phyloP scores from a whole-genome alignment of 2,329 filamentous ascomycete species.

The Hymenoscyphus linearis region DNA sequence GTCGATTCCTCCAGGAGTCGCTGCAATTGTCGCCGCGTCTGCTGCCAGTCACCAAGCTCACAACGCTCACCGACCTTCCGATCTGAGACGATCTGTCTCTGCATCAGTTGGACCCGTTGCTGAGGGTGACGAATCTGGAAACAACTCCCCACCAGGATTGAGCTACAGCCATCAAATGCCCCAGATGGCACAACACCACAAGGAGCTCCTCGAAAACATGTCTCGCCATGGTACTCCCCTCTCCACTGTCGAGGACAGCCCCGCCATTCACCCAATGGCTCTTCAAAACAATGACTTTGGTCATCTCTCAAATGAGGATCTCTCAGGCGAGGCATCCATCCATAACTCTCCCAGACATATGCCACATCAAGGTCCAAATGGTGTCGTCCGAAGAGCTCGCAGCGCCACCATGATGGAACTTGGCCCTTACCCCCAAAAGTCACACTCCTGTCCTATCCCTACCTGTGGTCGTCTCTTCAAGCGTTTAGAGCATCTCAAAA shows the following conservation, averaged over 20 bases:
- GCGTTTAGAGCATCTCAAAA: conserved; percentile 97
- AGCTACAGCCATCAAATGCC: conserved; percentile 67
- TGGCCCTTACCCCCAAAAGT: conserved; percentile 94
- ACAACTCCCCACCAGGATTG: conserved; percentile 74
- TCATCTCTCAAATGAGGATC: conserved; percentile 57
- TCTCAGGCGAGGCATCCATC: conserved; percentile 53
- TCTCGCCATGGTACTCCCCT: conserved; percentile 90
- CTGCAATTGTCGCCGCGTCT: conserved; percentile 61
- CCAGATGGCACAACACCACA: conserved; percentile 63
- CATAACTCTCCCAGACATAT: conserved; percentile 58
- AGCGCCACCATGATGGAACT: conserved; percentile 96
- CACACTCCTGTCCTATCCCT: conserved; percentile 97
- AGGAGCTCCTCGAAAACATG: conserved; percentile 68
- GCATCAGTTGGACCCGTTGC: conserved; percentile 76
- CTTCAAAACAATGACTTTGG: conserved; percentile 67
- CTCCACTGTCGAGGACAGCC: conserved; percentile 77
- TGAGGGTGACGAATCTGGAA: conserved; percentile 72
- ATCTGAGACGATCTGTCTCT: conserved; percentile 86
- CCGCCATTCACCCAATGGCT: conserved; percentile 64
- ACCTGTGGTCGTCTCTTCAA: conserved; percentile 97
- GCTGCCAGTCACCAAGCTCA: conserved; percentile 47
- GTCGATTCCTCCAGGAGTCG: conserved; percentile 78
- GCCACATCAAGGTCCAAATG: conserved; percentile 55
- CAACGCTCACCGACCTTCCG: conserved; percentile 73
- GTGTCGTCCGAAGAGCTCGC: conserved; percentile 80